A percentile compares a stretch with the other conserved stretches of the same genome.
Evolutionary conservation across 2,329 filamentous ascomycete species (phyloP).

Genomic region (Metarhizium humberi): DNA sequence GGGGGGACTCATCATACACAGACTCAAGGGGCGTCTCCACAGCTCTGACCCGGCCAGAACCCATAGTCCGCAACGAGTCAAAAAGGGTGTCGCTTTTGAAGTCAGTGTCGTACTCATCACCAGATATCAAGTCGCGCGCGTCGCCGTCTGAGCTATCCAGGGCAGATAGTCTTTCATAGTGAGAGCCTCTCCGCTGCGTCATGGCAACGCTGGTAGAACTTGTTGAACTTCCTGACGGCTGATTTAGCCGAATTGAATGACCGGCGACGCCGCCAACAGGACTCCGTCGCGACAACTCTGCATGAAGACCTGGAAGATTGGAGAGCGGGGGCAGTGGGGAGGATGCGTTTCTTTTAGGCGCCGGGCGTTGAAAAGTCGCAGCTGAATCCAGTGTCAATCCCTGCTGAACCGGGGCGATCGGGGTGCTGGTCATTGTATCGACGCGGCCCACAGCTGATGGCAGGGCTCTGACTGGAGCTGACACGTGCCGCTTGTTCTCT

Average conservation of each 20-base stretch:
- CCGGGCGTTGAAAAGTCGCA: constrained; percentile 14
- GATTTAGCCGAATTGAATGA: constrained; percentile 28
- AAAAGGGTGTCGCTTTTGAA: constrained; percentile 69
- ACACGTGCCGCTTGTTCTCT: constrained; percentile 41
- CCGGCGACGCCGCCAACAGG: constrained; percentile 29
- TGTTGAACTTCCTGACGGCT: constrained; percentile 32
- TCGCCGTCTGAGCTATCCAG: constrained; percentile 64
- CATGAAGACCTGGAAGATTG: constrained; percentile 41
- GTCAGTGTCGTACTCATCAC: constrained; percentile 70
- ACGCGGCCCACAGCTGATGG: constrained; percentile 18
- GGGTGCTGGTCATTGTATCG: constrained; percentile 1
- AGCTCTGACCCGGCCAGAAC: constrained; percentile 55
- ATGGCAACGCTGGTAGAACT: constrained; percentile 29
- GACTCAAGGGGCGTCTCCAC: constrained; percentile 66
- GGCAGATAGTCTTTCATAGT: constrained; percentile 40
- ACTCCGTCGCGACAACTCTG: constrained; percentile 41
- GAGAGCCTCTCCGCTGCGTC: constrained; percentile 24
- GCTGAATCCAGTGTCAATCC: constrained; percentile 10
- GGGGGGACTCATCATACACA: constrained; percentile 73
- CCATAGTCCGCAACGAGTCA: constrained; percentile 65
- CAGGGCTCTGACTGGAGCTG: constrained; percentile 35
- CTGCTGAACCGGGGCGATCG: constrained; percentile 8
- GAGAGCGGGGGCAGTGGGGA: constrained; percentile 48
- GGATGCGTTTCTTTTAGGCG: constrained; percentile 36
- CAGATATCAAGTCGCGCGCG: constrained; percentile 51